Percentiles rank a stretch among this genome's conserved stretches.
Conservation (phyloP, 192 early-diverging fungal species). For the Coemansia sp. region DNA sequence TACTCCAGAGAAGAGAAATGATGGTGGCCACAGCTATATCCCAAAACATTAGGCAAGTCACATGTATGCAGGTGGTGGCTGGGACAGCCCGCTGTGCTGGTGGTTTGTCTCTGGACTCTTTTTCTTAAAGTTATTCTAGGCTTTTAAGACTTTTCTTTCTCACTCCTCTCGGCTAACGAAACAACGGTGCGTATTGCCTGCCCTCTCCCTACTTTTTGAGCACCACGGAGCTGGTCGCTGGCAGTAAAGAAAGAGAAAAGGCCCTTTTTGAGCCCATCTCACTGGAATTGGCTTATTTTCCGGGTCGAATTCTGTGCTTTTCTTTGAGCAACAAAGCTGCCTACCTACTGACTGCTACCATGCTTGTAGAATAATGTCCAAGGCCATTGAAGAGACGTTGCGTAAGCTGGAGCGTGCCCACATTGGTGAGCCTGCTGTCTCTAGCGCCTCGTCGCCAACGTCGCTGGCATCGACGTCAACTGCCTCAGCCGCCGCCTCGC, state of each 20-base stretch:
- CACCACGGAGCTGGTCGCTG: neutral
- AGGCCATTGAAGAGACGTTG: constrained; percentile 50
- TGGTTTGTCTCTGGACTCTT: neutral
- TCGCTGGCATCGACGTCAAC: constrained; percentile 17
- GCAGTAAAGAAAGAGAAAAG: too few relatives aligned
- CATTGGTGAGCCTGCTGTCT: constrained; percentile 21
- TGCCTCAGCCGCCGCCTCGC: constrained; percentile 21
- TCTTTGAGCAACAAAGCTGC: neutral
- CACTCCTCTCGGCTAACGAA: constrained; percentile 6
- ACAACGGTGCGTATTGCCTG: constrained; percentile 1
- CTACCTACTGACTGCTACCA: neutral
- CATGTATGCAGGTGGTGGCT: neutral
- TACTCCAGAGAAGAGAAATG: too few relatives aligned
- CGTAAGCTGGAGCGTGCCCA: constrained; percentile 42
- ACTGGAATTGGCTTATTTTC: neutral
- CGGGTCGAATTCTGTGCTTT: neutral
- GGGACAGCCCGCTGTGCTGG: too few relatives aligned
- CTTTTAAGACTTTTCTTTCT: neutral
- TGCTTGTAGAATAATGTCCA: constrained; percentile 48
- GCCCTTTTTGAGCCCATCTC: neutral
- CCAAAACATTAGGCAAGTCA: neutral
- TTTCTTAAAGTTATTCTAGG: neutral
- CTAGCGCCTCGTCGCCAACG: constrained; percentile 23
- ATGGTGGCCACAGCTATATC: too few relatives aligned
- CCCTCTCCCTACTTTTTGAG: neutral